Conservation (phyloP, 768 basidiomycete genomes). For the Leccinellum luteum region DNA sequence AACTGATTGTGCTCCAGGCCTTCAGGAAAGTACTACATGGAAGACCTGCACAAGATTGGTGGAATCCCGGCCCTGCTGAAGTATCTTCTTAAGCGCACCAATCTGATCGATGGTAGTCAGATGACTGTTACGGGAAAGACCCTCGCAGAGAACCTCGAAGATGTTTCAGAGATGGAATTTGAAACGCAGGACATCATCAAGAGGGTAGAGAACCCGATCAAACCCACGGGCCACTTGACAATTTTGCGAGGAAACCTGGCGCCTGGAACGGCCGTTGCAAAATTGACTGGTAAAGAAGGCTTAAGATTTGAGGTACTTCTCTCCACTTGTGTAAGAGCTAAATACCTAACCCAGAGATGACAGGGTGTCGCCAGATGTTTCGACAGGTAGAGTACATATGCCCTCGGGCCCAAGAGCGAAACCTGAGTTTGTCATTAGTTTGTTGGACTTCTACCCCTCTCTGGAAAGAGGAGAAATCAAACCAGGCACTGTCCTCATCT, state of each 20-base stretch:
- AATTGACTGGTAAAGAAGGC: conserved; percentile 93
- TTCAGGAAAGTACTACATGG: conserved; percentile 86
- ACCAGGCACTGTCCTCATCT: conserved; percentile 71
- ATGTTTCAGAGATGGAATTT: conserved; percentile 71
- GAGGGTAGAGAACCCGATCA: conserved; percentile 75
- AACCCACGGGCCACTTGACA: conserved; percentile 80
- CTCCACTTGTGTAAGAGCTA: neutral
- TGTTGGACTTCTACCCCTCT: conserved; percentile 70
- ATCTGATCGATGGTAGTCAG: conserved; percentile 77
- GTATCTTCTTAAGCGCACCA: conserved; percentile 74
- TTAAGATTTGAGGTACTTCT: conserved; percentile 66
- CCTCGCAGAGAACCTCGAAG: conserved; percentile 80
- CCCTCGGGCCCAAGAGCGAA: neutral
- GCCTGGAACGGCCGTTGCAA: conserved; percentile 85
- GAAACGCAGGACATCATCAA: conserved; percentile 74
- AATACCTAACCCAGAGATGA: neutral
- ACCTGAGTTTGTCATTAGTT: conserved; percentile 34
- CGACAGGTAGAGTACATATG: conserved; percentile 47
- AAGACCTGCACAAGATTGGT: conserved; percentile 83
- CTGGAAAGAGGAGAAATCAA: conserved; percentile 74
- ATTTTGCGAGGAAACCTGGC: conserved; percentile 89
- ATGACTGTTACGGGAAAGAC: conserved; percentile 92
- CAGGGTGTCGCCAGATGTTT: conserved; percentile 78
- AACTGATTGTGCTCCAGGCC: conserved; percentile 44
- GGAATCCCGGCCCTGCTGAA: conserved; percentile 84